A percentile compares a stretch with the other conserved stretches of the same genome.
Conservation (phyloP, 2,329 filamentous ascomycete genomes). For the Periconia sp. region DNA sequence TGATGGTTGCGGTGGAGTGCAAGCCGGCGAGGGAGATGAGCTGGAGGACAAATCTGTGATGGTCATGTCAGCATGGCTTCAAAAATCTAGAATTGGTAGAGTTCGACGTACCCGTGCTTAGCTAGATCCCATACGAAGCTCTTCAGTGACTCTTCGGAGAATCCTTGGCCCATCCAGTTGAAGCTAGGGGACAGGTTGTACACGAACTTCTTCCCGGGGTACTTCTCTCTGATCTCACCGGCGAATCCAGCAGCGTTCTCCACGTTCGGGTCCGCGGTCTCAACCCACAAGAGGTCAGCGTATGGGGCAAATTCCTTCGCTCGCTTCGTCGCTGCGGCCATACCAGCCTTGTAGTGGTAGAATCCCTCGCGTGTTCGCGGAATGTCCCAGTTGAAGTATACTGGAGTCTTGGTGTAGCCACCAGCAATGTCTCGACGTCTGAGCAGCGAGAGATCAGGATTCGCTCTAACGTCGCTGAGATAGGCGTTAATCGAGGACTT, state of each 20-base stretch:
- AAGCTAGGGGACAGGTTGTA: conserved; percentile 97
- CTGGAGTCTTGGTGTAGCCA: conserved; percentile 68
- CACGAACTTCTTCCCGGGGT: conserved; percentile 85
- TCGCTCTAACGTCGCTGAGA: conserved; percentile 63
- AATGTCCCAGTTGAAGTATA: conserved; percentile 89
- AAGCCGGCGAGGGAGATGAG: conserved; percentile 69
- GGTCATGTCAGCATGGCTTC: conserved; percentile 17
- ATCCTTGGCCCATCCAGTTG: conserved; percentile 98
- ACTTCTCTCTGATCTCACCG: conserved; percentile 70
- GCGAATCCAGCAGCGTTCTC: conserved; percentile 77
- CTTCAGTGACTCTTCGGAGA: conserved; percentile 79
- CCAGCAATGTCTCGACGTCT: conserved; percentile 76
- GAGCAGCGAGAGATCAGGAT: conserved; percentile 78
- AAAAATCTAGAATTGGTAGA: conserved; percentile 1
- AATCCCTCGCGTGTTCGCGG: conserved; percentile 92
- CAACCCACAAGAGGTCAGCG: conserved; percentile 95
- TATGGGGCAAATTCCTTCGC: conserved; percentile 90
- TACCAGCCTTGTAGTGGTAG: conserved; percentile 87
- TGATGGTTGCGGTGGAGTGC: conserved; percentile 69
- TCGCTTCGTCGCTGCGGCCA: conserved; percentile 88
- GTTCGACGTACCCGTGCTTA: conserved; percentile 72
- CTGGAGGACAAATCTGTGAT: conserved; percentile 64
- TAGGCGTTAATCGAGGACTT: conserved; percentile 72
- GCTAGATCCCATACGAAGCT: conserved; percentile 97
- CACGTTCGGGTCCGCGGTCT: conserved; percentile 89